A percentile compares a stretch with the other conserved stretches of the same genome.
phyloP scores from a whole-genome alignment of 352 stramenopile genomes.

The Pythium rishiriense region DNA sequence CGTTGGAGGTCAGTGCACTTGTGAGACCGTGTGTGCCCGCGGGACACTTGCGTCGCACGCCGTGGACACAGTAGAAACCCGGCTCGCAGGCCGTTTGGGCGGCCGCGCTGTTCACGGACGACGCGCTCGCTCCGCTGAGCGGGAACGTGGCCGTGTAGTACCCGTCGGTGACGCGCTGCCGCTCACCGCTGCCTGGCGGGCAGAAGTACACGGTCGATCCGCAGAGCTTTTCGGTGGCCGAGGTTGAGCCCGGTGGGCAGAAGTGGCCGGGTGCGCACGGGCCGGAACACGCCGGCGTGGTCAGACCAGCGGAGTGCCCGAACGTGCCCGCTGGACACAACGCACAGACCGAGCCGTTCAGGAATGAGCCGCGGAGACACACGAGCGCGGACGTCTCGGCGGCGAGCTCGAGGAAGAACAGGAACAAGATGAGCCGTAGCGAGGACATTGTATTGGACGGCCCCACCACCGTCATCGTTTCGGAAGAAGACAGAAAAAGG shows the following conservation, averaged over 20 bases:
- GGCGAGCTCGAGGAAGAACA: not conserved
- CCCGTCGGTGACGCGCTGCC: constrained; percentile 38
- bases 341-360: constrained; percentile 39
- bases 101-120: constrained; percentile 1
- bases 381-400: constrained; percentile 21
- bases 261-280: constrained; percentile 51
- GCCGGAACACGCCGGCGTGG: constrained; percentile 44
- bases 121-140: constrained; percentile 3
- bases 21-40: constrained; percentile 49
- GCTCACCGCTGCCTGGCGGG: constrained; percentile 43
- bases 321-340: constrained; percentile 55
- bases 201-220: constrained; percentile 59
- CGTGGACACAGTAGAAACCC: constrained; percentile 62
- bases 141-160: constrained; percentile 61
- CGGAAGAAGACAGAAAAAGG: too few species aligned
- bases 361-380: constrained; percentile 52
- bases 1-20: constrained; percentile 28
- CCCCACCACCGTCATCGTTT: too few species aligned
- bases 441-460: too few species aligned
- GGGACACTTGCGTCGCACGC: constrained; percentile 53
- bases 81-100: constrained; percentile 45
- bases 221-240: constrained; percentile 46
- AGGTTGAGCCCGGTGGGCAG: constrained; percentile 61
- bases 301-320: constrained; percentile 41
- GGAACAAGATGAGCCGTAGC: not conserved